phyloP scores from a whole-genome alignment of 768 basidiomycete species.

The Russula olivacea region DNA sequence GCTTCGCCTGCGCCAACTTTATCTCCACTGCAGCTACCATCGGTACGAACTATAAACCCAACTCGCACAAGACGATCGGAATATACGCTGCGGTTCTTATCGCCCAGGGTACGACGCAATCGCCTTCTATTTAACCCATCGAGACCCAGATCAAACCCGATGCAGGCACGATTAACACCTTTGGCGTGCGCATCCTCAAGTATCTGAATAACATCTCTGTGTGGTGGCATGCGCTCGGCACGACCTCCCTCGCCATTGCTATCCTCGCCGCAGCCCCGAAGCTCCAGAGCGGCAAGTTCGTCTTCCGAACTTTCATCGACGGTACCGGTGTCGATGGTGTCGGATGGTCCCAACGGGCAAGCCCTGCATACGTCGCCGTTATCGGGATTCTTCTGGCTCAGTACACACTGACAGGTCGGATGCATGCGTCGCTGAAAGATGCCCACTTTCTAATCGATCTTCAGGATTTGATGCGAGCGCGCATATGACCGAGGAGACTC shows the following conservation, averaged over 20 bases:
- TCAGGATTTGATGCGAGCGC: conserved; percentile 70
- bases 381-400: conserved; percentile 73
- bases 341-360: conserved; percentile 66
- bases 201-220: conserved; percentile 68
- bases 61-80: conserved; percentile 56
- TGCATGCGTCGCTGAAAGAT: background rate
- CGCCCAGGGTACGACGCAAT: conserved; percentile 44
- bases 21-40: conserved; percentile 59
- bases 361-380: conserved; percentile 61
- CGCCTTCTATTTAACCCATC: background rate
- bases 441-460: background rate
- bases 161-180: conserved; percentile 61
- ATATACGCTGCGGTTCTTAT: conserved; percentile 64
- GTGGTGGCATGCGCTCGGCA: conserved; percentile 70
- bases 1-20: conserved; percentile 63
- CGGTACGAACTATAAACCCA: conserved; percentile 52
- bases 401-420: conserved; percentile 63
- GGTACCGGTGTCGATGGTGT: conserved; percentile 47
- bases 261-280: conserved; percentile 66
- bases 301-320: conserved; percentile 67
- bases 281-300: conserved; percentile 62
- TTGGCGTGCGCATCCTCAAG: conserved; percentile 59
- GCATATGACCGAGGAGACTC: conserved; percentile 77
- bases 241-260: conserved; percentile 58
- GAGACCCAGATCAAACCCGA: background rate